Percentiles rank a stretch among this genome's conserved stretches.
Conservation (phyloP, 805 yeast genomes). For the Yarrowia keelungensis region DNA sequence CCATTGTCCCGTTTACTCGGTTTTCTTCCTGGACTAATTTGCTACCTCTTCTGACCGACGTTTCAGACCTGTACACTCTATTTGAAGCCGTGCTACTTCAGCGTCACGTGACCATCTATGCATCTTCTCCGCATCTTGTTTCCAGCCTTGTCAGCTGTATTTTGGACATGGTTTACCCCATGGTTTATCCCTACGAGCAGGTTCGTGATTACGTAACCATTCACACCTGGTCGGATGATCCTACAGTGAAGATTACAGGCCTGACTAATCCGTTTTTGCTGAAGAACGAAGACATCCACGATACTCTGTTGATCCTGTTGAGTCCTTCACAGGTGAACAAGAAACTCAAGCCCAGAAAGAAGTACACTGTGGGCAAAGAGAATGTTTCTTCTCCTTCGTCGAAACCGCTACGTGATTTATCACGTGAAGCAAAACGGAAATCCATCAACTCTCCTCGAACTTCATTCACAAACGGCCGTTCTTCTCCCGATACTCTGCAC, state of each 20-base stretch:
- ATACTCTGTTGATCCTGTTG: not conserved
- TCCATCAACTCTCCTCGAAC: not conserved
- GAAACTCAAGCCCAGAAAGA: constrained; percentile 14
- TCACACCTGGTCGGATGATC: constrained; percentile 41
- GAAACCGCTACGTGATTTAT: not conserved
- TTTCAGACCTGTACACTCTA: constrained; percentile 43
- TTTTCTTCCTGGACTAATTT: constrained; percentile 33
- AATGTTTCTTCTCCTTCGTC: not conserved
- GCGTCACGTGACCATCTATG: constrained; percentile 42
- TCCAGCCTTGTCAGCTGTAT: constrained; percentile 42
- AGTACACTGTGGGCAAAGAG: not conserved
- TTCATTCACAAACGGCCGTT: constrained; percentile 1
- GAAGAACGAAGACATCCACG: not conserved
- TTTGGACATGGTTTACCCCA: constrained; percentile 44
- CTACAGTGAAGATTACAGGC: constrained; percentile 30
- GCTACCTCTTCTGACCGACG: constrained; percentile 21
- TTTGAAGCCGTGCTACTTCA: constrained; percentile 44
- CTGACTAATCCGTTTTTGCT: constrained; percentile 45
- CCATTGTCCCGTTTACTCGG: not conserved
- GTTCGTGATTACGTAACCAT: constrained; percentile 46
- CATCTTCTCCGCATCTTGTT: constrained; percentile 44
- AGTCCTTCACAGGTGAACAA: not conserved
- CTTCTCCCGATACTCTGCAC: not conserved
- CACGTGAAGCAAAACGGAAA: not conserved
- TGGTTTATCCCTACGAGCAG: constrained; percentile 40